A percentile compares a stretch with the other conserved stretches of the same genome.
Conservation (phyloP, 2,329 filamentous ascomycete species). For the Ophiostoma himal-ulmi region DNA sequence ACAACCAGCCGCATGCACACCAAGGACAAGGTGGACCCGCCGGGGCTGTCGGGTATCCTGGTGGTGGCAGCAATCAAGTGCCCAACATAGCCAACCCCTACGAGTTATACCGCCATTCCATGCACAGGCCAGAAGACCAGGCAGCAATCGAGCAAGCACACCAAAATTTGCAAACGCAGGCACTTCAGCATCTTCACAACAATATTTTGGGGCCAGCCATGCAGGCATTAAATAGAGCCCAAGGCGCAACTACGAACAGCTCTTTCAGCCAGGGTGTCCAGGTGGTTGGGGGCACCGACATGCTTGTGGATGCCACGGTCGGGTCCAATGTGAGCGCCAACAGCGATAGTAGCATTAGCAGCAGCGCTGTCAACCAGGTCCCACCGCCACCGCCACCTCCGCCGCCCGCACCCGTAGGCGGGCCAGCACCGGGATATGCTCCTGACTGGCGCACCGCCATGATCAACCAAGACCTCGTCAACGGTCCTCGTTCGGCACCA, state of each 20-base stretch:
- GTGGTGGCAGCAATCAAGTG: not conserved
- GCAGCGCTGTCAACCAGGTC: not conserved
- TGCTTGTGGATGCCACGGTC: conserved; percentile 3
- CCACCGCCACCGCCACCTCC: not conserved
- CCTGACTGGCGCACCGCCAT: not conserved
- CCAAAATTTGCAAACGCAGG: not conserved
- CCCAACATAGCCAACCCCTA: not conserved
- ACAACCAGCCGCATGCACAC: not conserved
- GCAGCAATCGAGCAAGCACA: not conserved
- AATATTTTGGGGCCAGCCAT: too few species aligned
- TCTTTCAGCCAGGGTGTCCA: not conserved
- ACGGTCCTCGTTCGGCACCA: not conserved
- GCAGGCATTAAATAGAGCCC: not conserved
- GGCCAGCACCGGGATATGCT: not conserved
- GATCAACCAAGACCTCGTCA: not conserved
- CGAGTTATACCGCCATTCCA: not conserved
- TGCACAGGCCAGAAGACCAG: not conserved
- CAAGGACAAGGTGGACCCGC: not conserved
- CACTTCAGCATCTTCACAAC: too few species aligned
- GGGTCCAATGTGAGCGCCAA: not conserved
- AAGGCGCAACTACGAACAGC: not conserved
- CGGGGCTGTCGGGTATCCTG: too few species aligned
- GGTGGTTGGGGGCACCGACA: not conserved
- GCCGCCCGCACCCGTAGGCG: not conserved
- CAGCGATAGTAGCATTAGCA: not conserved